Conservation (phyloP, 352 stramenopile genomes). For the Phytopythium boreale region DNA sequence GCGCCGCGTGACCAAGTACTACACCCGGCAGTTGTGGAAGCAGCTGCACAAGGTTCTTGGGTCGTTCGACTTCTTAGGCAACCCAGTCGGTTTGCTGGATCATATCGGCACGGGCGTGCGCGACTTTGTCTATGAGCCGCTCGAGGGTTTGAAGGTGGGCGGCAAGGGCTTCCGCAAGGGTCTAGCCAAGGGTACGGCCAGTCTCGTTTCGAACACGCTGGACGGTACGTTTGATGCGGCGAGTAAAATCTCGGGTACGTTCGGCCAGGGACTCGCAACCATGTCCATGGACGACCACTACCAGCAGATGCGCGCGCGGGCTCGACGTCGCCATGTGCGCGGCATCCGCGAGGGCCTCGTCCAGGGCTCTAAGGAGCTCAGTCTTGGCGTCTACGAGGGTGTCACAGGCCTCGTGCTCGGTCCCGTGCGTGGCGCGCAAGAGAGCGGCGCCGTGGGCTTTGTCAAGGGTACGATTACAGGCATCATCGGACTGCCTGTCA, state of each 20-base stretch:
- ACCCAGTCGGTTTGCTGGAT: constrained; percentile 87
- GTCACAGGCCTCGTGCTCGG: constrained; percentile 78
- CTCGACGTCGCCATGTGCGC: constrained; percentile 71
- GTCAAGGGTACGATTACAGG: constrained; percentile 84
- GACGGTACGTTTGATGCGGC: constrained; percentile 86
- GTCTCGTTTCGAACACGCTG: constrained; percentile 84
- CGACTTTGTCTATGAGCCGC: constrained; percentile 96
- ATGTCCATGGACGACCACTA: constrained; percentile 88
- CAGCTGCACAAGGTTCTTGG: constrained; percentile 88
- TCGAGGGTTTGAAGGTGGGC: constrained; percentile 90
- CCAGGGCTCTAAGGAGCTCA: constrained; percentile 84
- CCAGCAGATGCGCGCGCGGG: constrained; percentile 78
- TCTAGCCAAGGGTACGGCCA: constrained; percentile 83
- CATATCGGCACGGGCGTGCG: constrained; percentile 95
- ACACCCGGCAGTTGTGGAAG: constrained; percentile 86
- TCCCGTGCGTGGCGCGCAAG: constrained; percentile 78
- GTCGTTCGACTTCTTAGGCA: constrained; percentile 88
- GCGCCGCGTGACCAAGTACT: constrained; percentile 87
- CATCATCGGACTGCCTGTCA: constrained; percentile 84
- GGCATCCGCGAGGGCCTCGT: constrained; percentile 77
- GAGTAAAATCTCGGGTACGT: constrained; percentile 87
- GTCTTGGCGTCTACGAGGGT: constrained; percentile 81
- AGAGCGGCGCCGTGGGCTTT: constrained; percentile 79
- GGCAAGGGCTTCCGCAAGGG: constrained; percentile 86
- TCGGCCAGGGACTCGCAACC: constrained; percentile 84